Conservation (phyloP, 2,329 filamentous ascomycete genomes). For the Teratosphaeria epicoccoides region DNA sequence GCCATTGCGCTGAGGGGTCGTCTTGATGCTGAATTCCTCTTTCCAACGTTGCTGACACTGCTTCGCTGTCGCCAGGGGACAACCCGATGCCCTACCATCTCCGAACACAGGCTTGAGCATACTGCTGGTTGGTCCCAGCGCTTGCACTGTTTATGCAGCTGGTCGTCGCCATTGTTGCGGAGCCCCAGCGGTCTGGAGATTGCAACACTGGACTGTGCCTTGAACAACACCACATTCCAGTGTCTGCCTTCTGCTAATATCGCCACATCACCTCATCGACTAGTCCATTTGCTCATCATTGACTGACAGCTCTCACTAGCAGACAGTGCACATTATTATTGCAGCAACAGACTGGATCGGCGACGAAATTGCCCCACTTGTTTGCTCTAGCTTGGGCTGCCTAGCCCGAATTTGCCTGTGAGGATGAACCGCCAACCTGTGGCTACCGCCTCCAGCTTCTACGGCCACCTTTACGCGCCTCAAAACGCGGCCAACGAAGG, state of each 20-base stretch:
- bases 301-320: background rate
- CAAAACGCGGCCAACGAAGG: constrained; percentile 7
- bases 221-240: constrained; percentile 5
- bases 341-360: background rate
- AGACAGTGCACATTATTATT: background rate
- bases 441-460: constrained; percentile 15
- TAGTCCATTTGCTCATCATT: background rate
- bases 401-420: constrained; percentile 6
- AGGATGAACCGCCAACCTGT: constrained; percentile 21
- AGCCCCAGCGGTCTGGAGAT: background rate
- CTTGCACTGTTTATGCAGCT: constrained; percentile 3
- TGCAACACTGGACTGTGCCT: background rate
- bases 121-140: constrained; percentile 3
- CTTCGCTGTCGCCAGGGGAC: background rate
- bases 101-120: constrained; percentile 4
- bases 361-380: constrained; percentile 13
- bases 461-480: constrained; percentile 10
- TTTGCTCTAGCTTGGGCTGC: constrained; percentile 18
- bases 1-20: background rate
- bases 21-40: background rate
- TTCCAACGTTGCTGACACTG: background rate
- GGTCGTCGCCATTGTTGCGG: background rate
- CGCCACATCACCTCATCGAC: background rate
- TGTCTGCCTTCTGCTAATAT: constrained; percentile 2
- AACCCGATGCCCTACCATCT: constrained; percentile 6